These are phyloP conservation scores for Petasospora fabianii DNA, from an alignment of 1,139 yeast genomes.

Conservation along the genomic window DNA sequence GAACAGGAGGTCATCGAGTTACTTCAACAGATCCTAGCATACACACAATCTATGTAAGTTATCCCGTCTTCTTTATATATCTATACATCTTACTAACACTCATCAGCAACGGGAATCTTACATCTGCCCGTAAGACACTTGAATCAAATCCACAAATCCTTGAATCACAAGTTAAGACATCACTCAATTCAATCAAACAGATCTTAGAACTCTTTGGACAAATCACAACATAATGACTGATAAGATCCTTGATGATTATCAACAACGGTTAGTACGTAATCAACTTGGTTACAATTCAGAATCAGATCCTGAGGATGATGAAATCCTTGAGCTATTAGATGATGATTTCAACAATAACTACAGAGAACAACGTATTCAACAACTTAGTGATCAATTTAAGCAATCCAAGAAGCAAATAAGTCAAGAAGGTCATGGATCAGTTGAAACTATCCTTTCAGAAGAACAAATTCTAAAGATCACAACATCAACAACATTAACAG, in stretches of 20 bases:
- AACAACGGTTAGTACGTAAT: constrained; percentile 31
- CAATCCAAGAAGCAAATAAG: constrained; percentile 36
- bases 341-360: constrained; percentile 76
- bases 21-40: constrained; percentile 12
- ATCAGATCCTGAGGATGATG: constrained; percentile 41
- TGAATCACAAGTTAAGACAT: constrained; percentile 1
- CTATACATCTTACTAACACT: neutral
- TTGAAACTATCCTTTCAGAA: constrained; percentile 44
- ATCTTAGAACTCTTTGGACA: constrained; percentile 5
- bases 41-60: constrained; percentile 17
- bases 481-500: constrained; percentile 39
- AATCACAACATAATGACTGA: constrained; percentile 10
- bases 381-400: constrained; percentile 48
- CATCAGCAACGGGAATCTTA: constrained; percentile 12
- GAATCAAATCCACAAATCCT: constrained; percentile 1
- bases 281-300: constrained; percentile 32
- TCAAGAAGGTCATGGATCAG: constrained; percentile 40
- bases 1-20: constrained; percentile 9
- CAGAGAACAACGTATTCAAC: constrained; percentile 62
- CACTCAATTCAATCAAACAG: constrained; percentile 7
- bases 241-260: constrained; percentile 37
- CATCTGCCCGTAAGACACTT: constrained; percentile 4
- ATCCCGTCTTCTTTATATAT: neutral
- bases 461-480: constrained; percentile 52
- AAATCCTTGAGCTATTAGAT: constrained; percentile 49